Base-by-base conservation (phyloP, 1,284 basidiomycete genomes). In the Kalmanozyma brasiliensis region DNA sequence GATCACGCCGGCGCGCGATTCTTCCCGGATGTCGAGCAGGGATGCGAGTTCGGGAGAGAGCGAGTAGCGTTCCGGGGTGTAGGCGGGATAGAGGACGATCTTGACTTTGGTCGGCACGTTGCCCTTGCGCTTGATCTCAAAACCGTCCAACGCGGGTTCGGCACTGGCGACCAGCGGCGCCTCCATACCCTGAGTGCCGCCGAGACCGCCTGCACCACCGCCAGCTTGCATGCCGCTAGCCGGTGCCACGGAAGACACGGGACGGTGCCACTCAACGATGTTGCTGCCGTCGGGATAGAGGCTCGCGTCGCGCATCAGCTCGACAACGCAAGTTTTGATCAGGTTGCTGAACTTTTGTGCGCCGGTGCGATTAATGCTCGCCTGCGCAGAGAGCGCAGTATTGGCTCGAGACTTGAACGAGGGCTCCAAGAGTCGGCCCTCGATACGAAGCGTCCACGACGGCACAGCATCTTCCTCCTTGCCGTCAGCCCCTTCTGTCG, bases 401-500 rank as follows among this genome's bases (percentile, higher is more conserved):
- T 74, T 75, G 35, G 76, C 75, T 10, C 76, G 63, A 24, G 76
- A 75, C 30, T 70, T 63, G 56, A 76, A 77, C 22, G 66, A 74
- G 0, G 77, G 76, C 58, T 87, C 86, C 3, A 97, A 85, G 57
- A 98, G 80, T 48, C 94, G 87, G 0, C 94, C 94, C 75, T 97
- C 94, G 55, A 97, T 87, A 79, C 89, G 90, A 56, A 97, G 85
- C 35, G 89, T 88, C 93, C 93, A 98, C 0, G 92, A 91, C 1
- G 94, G 92, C 17, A 95, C 17, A 85, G 82, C 94, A 91, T 93
- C 92, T 92, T 16, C 86, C 43, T 70, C 76, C 9, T 60, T 72
- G 34, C 52, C 23, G 19, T 63, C 55, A 24, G 64, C n/a, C 11
- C 46, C 53, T 16, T 63, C 40, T 43, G 47, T 48, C 3, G 46